phyloP scores from a whole-genome alignment of 139 green algal species.

The Haematococcus sp. region DNA sequence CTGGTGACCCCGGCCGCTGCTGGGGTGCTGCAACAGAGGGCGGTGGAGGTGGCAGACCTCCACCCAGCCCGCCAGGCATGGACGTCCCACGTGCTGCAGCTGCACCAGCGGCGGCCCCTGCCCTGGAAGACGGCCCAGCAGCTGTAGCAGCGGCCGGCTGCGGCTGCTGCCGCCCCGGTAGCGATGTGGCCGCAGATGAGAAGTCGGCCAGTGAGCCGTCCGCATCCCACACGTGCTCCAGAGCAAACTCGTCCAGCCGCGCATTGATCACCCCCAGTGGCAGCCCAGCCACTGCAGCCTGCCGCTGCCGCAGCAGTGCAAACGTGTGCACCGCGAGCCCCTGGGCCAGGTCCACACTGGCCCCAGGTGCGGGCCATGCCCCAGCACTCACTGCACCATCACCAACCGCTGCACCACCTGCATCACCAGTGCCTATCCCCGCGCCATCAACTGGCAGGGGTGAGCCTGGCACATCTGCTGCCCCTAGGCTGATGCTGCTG shows the following conservation, averaged over 20 bases:
- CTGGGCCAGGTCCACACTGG: not conserved
- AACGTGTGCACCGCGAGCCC: slow-evolving; percentile 2
- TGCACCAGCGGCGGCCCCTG: no score
- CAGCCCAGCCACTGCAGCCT: slow-evolving; percentile 4
- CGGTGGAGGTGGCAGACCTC: not conserved
- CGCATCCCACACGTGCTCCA: slow-evolving; percentile 18
- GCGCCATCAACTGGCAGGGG: not conserved
- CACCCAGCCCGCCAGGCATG: not conserved
- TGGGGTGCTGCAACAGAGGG: not conserved
- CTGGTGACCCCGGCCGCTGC: not conserved
- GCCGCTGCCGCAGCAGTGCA: not conserved
- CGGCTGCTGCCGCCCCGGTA: no score
- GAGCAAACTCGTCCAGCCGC: slow-evolving; percentile 9
- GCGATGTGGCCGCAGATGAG: no score
- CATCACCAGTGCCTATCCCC: not conserved
- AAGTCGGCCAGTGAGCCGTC: slow-evolving; percentile 17
- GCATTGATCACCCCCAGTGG: slow-evolving; percentile 15
- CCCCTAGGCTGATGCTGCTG: not conserved
- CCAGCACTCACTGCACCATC: no score
- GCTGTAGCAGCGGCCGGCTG: no score
- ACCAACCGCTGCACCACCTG: not conserved
- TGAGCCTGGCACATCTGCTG: not conserved
- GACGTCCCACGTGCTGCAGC: no score
- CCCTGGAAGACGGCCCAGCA: no score
- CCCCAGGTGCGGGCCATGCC: no score